Conservation (phyloP, 257 asterid genomes). For the Lithospermum erythrorhizon region DNA sequence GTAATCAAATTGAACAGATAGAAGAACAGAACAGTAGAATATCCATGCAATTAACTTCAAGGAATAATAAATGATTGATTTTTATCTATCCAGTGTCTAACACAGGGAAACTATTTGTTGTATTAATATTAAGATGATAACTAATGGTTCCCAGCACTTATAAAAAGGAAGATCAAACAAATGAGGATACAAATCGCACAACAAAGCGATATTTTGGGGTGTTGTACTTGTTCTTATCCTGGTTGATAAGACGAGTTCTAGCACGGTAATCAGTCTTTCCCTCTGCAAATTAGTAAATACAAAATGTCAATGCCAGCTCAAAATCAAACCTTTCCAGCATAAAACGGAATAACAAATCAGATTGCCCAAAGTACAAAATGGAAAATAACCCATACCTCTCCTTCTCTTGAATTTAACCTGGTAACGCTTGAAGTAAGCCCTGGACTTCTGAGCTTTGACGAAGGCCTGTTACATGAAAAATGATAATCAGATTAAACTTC, state of each 20-base stretch:
- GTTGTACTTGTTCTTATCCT: slow-evolving; percentile 80
- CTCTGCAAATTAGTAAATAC: slow-evolving; percentile 28
- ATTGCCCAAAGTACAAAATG: not conserved
- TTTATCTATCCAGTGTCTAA: not conserved
- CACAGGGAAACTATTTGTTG: not conserved
- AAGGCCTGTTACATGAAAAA: slow-evolving; percentile 20
- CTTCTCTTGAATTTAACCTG: slow-evolving; percentile 72
- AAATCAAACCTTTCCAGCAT: no score
- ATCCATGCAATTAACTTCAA: no score
- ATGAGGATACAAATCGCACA: slow-evolving; percentile 65
- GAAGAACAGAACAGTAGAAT: not conserved
- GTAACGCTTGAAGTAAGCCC: slow-evolving; percentile 58
- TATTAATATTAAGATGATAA: not conserved
- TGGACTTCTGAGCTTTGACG: slow-evolving; percentile 46
- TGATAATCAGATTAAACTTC: no score
- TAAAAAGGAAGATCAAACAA: no score
- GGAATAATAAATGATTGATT: no score
- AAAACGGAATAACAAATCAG: no score
- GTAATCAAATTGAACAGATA: slow-evolving; percentile 5
- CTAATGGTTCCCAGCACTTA: no score
- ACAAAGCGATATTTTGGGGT: slow-evolving; percentile 70
- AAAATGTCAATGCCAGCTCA: not conserved
- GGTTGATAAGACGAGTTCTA: slow-evolving; percentile 69
- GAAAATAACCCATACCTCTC: slow-evolving; percentile 31
- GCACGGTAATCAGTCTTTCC: slow-evolving; percentile 88